Base-by-base conservation (phyloP, 306 rosid genomes). In the Quercus cerris region DNA sequence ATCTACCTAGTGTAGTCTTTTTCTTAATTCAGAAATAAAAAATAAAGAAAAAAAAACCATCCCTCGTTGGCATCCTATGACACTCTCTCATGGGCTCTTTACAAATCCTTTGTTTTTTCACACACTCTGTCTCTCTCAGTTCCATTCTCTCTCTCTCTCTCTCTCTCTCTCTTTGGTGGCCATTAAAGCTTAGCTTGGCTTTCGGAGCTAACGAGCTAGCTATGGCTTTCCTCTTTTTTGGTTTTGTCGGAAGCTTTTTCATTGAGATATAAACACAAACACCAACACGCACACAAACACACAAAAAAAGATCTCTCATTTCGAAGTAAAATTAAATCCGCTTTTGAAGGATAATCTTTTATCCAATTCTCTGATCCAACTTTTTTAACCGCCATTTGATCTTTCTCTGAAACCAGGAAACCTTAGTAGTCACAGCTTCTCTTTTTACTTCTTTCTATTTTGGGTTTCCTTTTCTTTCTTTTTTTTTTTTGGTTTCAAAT, bases 161-260 rank as follows among this genome's bases (percentile, higher is more conserved):
- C 55, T 56, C 58, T 18, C 4, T 74, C 63, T 71, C 64, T 76
- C 57, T 72, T 77, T 84, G 70, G 77, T 77, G 78, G 8, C 86
- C 89, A 82, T 70, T 83, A 68, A 55, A 78, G 88, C 46, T 2
- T 41, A 41, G 46, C 74, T 85, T 81, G 52, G 84, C 87, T 92
- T 77, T 76, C 52, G 18, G 35, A 59, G 81, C 81, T 41, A 64
- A 80, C 81, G 7, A 7, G 46, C 46, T 8, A 41, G 11, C 46
- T 71, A 35, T 63, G 75, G 63, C 76, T 82, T 69, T 78, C 57
- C 51, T 77, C 59, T 63, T 57, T 77, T 73, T 78, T 41, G 46
- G 81, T 75, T 79, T 83, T 54, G 66, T 80, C 83, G 75, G 64
- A 77, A 81, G 69, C 82, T 69, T 81, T 68, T 76, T 58, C 61